These are phyloP conservation scores for Debaryomyces robertsiae DNA, from an alignment of 1,139 yeast genomes.

Conservation along the genomic window DNA sequence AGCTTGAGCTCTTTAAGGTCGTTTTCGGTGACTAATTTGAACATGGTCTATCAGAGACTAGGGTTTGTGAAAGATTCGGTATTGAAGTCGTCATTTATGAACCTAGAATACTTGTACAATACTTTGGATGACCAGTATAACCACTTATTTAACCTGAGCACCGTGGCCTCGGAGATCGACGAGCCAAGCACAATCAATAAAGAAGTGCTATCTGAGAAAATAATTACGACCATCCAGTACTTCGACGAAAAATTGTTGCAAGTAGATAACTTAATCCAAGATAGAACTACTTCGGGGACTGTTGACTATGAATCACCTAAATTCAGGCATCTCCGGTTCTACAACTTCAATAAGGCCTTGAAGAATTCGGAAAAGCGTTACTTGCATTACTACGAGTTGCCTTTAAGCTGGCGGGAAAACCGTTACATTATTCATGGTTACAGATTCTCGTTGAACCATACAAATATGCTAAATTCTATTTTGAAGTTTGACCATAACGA, in stretches of 20 bases:
- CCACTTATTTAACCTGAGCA: constrained; percentile 36
- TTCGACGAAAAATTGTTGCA: constrained; percentile 58
- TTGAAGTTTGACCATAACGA: constrained; percentile 76
- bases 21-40: constrained; percentile 38
- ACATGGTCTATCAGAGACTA: constrained; percentile 45
- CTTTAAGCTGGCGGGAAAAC: constrained; percentile 92
- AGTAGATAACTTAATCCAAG: constrained; percentile 51
- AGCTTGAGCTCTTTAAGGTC: constrained; percentile 35
- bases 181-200: constrained; percentile 25
- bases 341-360: constrained; percentile 63
- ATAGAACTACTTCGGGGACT: constrained; percentile 34
- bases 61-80: constrained; percentile 43
- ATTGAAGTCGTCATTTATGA: constrained; percentile 45
- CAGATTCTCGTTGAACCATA: constrained; percentile 72
- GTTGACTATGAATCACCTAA: constrained; percentile 32
- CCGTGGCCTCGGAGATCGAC: constrained; percentile 16
- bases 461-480: constrained; percentile 57
- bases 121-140: constrained; percentile 60
- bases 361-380: constrained; percentile 53
- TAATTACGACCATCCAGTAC: constrained; percentile 55
- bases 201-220: constrained; percentile 43
- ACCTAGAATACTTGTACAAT: constrained; percentile 49
- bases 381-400: constrained; percentile 83
- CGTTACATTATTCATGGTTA: constrained; percentile 83
- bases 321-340: constrained; percentile 48